Evolutionary conservation across 179 eudicot species (phyloP).

Genomic region (Carnegiea gigantea): DNA sequence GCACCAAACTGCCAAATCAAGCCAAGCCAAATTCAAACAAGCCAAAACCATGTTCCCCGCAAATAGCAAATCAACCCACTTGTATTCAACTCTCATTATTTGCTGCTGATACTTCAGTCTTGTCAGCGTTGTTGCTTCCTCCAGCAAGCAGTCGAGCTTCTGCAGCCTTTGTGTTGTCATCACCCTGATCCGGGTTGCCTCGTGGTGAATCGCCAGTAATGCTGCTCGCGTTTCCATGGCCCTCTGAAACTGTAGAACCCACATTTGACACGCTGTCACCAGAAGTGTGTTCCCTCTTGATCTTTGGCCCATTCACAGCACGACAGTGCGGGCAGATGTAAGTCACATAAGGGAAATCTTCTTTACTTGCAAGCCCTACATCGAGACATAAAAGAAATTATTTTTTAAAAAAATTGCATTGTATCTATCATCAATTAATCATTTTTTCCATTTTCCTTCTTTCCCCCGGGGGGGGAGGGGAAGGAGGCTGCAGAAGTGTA

Average conservation of each 20-base stretch:
- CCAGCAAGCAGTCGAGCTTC: constrained; percentile 17
- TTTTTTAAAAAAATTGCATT: no score
- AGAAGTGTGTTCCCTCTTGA: constrained; percentile 35
- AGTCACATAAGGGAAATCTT: constrained; percentile 77
- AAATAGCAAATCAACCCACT: neutral
- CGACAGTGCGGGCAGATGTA: constrained; percentile 92
- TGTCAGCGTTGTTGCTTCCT: neutral
- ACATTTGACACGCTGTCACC: constrained; percentile 30
- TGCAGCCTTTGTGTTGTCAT: neutral
- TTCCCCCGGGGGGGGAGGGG: neutral
- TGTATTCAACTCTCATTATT: constrained; percentile 22
- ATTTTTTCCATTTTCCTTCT: neutral
- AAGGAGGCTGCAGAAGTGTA: neutral
- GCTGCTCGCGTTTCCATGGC: constrained; percentile 18
- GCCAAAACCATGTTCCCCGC: neutral
- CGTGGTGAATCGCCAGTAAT: constrained; percentile 26
- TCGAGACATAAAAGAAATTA: constrained; percentile 4
- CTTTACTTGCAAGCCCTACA: constrained; percentile 92
- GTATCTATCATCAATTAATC: no score
- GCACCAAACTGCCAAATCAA: neutral
- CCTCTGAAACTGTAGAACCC: constrained; percentile 28
- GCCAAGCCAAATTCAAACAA: constrained; percentile 17
- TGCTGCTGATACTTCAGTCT: constrained; percentile 23
- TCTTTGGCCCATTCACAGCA: constrained; percentile 79
- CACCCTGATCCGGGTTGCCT: constrained; percentile 12